These are phyloP conservation scores for Xylariomycetidae sp. DNA, from an alignment of 2,329 filamentous ascomycete species.

Conservation along the genomic window DNA sequence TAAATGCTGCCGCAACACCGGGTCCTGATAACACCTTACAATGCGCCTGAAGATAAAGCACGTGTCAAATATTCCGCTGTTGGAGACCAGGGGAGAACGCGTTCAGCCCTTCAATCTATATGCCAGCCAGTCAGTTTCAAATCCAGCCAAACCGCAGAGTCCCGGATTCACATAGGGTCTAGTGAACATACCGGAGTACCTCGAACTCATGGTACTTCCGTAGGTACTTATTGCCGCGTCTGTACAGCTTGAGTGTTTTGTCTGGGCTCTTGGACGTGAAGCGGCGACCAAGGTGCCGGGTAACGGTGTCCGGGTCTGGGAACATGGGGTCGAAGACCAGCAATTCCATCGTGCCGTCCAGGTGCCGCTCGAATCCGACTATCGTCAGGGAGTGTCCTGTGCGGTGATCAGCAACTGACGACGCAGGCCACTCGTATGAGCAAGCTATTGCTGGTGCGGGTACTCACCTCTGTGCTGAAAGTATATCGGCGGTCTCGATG, in stretches of 20 bases:
- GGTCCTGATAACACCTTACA: too few relatives aligned
- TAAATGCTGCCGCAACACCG: too few relatives aligned
- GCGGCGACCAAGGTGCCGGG: constrained; percentile 46
- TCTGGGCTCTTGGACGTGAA: constrained; percentile 41
- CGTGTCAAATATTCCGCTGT: too few relatives aligned
- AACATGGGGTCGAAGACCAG: constrained; percentile 88
- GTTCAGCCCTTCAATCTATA: too few relatives aligned
- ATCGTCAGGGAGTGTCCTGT: constrained; percentile 84
- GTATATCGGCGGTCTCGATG: constrained; percentile 76
- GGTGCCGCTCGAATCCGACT: constrained; percentile 69
- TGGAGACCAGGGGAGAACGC: too few relatives aligned
- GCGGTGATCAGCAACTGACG: not conserved
- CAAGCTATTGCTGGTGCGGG: too few relatives aligned
- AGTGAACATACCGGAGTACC: constrained; percentile 56
- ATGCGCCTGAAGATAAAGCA: too few relatives aligned
- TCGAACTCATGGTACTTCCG: constrained; percentile 72
- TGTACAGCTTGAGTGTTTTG: constrained; percentile 63
- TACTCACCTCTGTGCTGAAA: constrained; percentile 71
- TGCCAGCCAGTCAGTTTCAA: too few relatives aligned
- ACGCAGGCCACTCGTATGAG: too few relatives aligned
- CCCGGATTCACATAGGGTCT: too few relatives aligned
- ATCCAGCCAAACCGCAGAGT: too few relatives aligned
- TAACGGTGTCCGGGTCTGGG: constrained; percentile 59
- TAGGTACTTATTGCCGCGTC: constrained; percentile 63
- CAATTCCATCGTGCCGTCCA: constrained; percentile 59